Conservation (phyloP, 2,329 filamentous ascomycete species). For the Polytolypa hystricis region DNA sequence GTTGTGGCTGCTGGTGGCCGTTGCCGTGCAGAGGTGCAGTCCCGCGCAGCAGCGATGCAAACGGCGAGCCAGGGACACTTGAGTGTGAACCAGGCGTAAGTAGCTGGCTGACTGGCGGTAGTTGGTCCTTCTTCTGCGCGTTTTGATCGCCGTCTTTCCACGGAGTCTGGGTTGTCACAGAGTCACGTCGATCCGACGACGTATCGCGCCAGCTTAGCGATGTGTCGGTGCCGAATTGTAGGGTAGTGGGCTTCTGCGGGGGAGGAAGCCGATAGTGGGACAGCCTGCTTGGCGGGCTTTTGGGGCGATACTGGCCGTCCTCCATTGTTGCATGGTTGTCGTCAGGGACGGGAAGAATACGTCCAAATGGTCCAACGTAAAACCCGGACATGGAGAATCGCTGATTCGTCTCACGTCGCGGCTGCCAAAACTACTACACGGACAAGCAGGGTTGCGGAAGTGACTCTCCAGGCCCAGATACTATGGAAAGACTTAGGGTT, state of each 20-base stretch:
- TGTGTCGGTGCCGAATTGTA: constrained; percentile 27
- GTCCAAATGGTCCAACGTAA: constrained; percentile 29
- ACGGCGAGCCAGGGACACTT: constrained; percentile 13
- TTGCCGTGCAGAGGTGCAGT: too few relatives aligned
- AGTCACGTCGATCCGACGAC: not conserved
- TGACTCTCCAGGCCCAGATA: too few relatives aligned
- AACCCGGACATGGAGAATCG: constrained; percentile 2
- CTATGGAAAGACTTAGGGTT: too few relatives aligned
- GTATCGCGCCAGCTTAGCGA: constrained; percentile 19
- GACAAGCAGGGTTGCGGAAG: too few relatives aligned
- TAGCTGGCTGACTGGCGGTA: constrained; percentile 31
- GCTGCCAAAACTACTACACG: too few relatives aligned
- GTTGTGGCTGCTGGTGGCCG: too few relatives aligned
- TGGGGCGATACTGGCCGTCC: constrained; percentile 17
- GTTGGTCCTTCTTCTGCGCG: constrained; percentile 17
- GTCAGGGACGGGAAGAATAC: constrained; percentile 24
- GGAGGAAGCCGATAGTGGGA: constrained; percentile 31
- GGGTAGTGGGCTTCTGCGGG: constrained; percentile 20
- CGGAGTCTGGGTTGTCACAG: constrained; percentile 2
- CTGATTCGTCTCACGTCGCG: too few relatives aligned
- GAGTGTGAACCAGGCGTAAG: constrained; percentile 23
- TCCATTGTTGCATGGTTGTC: constrained; percentile 17
- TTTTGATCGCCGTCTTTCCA: not conserved
- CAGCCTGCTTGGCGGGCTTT: constrained; percentile 22
- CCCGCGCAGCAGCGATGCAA: not conserved